Evolutionary conservation across 495 filamentous ascomycete genomes (phyloP).

Genomic region (Xylaria acuta): DNA sequence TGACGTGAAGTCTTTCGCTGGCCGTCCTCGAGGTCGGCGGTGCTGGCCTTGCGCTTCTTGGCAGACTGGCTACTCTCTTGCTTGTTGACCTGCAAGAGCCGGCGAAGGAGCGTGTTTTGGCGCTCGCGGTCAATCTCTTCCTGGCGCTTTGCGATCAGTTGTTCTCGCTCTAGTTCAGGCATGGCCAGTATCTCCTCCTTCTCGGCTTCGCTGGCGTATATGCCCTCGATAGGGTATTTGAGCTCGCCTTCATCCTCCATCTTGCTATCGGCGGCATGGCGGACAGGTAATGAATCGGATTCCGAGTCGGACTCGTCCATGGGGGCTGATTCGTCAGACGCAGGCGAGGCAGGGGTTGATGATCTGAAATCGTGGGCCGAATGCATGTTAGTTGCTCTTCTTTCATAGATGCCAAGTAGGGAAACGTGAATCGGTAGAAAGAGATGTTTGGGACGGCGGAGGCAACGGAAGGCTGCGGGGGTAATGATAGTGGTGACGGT

Average conservation of each 20-base stretch:
- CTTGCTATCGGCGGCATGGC: conserved; percentile 47
- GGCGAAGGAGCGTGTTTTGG: conserved; percentile 85
- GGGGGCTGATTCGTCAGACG: conserved; percentile 79
- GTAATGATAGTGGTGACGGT: neutral
- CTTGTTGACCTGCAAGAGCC: conserved; percentile 55
- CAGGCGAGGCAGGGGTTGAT: conserved; percentile 60
- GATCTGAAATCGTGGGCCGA: conserved; percentile 22
- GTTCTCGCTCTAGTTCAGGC: conserved; percentile 88
- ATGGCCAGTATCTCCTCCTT: conserved; percentile 83
- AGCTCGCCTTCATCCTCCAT: conserved; percentile 65
- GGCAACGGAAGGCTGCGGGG: neutral
- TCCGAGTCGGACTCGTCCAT: conserved; percentile 92
- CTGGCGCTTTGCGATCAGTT: conserved; percentile 87
- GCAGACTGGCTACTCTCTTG: conserved; percentile 46
- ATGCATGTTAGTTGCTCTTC: conserved; percentile 15
- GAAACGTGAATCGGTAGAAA: neutral
- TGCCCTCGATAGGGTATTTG: conserved; percentile 87
- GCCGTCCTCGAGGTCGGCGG: conserved; percentile 73
- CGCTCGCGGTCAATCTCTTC: conserved; percentile 77
- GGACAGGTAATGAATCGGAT: conserved; percentile 59
- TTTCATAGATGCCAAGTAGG: neutral
- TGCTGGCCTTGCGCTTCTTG: conserved; percentile 81
- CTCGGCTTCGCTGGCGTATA: conserved; percentile 80
- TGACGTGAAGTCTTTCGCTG: conserved; percentile 82
- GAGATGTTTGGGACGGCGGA: neutral